These are phyloP conservation scores for Acacia pycnantha DNA, from an alignment of 331 rosid species.

Conservation along the genomic window DNA sequence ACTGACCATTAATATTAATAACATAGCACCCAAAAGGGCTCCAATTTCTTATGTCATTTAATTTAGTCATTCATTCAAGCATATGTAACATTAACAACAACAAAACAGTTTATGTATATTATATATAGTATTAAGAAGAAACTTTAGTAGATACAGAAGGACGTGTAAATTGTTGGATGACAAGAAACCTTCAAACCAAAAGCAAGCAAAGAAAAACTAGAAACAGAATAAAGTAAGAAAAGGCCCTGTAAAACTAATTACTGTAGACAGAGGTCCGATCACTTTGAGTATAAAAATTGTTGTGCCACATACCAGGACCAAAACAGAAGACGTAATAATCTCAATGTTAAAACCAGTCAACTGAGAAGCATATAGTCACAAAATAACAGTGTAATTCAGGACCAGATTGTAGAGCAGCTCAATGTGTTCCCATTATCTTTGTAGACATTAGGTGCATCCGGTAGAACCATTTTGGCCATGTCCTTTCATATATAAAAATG, in stretches of 20 bases:
- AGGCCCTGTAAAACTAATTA: background rate
- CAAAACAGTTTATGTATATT: background rate
- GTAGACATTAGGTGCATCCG: background rate
- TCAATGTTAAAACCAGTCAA: background rate
- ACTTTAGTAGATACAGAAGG: background rate
- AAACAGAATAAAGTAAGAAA: background rate
- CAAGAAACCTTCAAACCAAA: background rate
- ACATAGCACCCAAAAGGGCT: background rate
- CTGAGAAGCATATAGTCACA: background rate
- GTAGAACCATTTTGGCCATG: background rate
- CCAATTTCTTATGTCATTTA: background rate
- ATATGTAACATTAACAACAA: background rate
- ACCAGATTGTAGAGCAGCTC: background rate
- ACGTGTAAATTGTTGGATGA: background rate
- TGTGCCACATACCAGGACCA: background rate
- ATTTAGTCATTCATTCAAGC: background rate
- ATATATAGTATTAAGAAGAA: background rate
- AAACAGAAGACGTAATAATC: background rate
- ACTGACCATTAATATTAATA: background rate
- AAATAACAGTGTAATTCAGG: background rate
- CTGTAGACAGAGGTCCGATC: background rate
- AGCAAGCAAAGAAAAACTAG: background rate
- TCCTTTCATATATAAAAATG: background rate
- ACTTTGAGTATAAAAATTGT: background rate
- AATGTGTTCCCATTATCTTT: background rate